These are phyloP conservation scores for Spinacia oleracea DNA, from an alignment of 179 eudicot genomes.

Conservation along the genomic window DNA sequence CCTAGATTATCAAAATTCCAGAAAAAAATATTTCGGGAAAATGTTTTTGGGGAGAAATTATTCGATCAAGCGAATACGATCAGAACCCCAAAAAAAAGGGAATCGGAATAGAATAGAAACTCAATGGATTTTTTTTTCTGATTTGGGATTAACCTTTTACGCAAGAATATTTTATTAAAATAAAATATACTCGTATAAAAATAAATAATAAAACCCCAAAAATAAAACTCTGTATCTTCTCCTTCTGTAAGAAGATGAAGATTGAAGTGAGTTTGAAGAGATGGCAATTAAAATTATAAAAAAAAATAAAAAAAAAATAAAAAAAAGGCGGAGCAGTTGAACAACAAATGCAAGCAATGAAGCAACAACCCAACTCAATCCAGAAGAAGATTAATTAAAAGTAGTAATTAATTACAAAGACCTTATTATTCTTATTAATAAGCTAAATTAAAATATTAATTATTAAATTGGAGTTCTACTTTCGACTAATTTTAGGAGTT, in stretches of 20 bases:
- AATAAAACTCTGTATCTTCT: constrained; percentile 10
- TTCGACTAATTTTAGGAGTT: neutral
- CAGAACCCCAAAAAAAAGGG: neutral
- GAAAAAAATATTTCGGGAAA: neutral
- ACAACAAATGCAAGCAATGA: constrained; percentile 25
- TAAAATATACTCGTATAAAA: neutral
- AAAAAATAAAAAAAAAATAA: neutral
- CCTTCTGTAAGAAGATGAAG: neutral
- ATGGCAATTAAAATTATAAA: neutral
- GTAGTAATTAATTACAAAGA: neutral
- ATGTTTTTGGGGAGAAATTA: constrained; percentile 8
- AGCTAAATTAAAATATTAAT: too few relatives aligned
- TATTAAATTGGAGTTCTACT: neutral
- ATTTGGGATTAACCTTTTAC: neutral
- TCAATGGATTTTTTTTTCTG: neutral
- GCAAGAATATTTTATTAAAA: neutral
- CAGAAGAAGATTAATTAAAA: neutral
- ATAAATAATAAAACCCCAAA: neutral
- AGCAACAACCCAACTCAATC: neutral
- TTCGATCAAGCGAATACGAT: constrained; percentile 20
- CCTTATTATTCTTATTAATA: too few relatives aligned
- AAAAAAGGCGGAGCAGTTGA: constrained; percentile 25
- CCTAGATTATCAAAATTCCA: constrained; percentile 17
- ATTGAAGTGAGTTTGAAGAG: constrained; percentile 22
- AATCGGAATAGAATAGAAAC: constrained; percentile 27